Conservation (phyloP, 1,284 basidiomycete genomes). For the Bondarzewia mesenterica region DNA sequence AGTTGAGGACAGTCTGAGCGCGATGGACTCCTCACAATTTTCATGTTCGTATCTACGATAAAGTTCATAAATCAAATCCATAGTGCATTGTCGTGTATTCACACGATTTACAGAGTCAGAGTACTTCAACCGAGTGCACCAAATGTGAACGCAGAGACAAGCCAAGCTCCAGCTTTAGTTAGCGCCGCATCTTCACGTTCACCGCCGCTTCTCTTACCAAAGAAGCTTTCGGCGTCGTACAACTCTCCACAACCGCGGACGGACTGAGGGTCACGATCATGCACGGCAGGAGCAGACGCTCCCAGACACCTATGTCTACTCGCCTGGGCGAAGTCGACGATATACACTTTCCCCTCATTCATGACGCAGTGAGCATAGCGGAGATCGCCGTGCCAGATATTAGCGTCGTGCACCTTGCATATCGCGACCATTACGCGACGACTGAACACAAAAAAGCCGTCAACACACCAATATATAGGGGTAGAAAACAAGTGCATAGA, state of each 20-base stretch:
- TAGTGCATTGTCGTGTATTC: no score
- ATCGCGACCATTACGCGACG: slow-evolving; percentile 8
- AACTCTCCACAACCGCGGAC: neutral
- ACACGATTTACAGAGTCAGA: no score
- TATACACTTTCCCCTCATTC: slow-evolving; percentile 3
- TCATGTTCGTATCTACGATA: no score
- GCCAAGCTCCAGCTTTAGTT: no score
- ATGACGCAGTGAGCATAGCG: slow-evolving; percentile 9
- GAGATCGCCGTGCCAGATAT: slow-evolving; percentile 2
- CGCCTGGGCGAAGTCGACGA: slow-evolving; percentile 6
- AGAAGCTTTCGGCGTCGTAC: neutral
- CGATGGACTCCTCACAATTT: neutral
- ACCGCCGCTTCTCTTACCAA: neutral
- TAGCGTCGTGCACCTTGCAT: slow-evolving; percentile 5
- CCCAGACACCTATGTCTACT: slow-evolving; percentile 1
- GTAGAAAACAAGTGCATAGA: neutral
- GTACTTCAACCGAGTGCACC: no score
- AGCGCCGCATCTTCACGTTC: no score
- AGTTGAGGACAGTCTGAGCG: neutral
- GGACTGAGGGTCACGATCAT: no score
- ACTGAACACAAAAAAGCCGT: neutral
- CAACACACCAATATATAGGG: neutral
- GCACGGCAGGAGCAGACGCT: no score
- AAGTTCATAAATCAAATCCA: no score
- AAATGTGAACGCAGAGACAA: no score